Evolutionary conservation across 1,284 basidiomycete species (phyloP).

Genomic region (Tremellales sp.): DNA sequence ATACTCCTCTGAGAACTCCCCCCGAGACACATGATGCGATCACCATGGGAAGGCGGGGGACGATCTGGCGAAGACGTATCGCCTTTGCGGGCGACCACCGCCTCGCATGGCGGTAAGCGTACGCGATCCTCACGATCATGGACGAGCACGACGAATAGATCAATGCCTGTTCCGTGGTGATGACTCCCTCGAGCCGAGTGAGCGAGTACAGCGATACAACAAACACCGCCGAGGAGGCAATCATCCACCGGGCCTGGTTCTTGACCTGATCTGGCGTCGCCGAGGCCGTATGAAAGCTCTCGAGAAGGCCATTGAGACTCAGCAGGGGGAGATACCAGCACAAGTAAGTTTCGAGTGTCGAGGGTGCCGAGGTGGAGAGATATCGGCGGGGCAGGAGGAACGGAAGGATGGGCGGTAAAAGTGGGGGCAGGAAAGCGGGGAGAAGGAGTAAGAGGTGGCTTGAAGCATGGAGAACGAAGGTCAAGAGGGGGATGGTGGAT

Average conservation of each 20-base stretch:
- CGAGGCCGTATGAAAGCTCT: constrained; percentile 80
- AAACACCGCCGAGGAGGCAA: constrained; percentile 31
- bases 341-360: constrained; percentile 68
- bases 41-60: constrained; percentile 4
- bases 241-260: constrained; percentile 38
- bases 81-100: not conserved
- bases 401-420: constrained; percentile 64
- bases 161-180: constrained; percentile 52
- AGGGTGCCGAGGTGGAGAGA: constrained; percentile 62
- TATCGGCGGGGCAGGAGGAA: constrained; percentile 70
- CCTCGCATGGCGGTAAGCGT: constrained; percentile 29
- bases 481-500: constrained; percentile 36
- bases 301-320: constrained; percentile 80
- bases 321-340: constrained; percentile 80
- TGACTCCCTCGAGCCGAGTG: not conserved
- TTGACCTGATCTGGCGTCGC: constrained; percentile 50
- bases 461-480: constrained; percentile 65
- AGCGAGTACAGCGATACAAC: constrained; percentile 18
- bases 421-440: constrained; percentile 67
- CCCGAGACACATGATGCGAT: constrained; percentile 8
- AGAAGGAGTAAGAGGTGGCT: constrained; percentile 66
- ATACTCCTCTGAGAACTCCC: constrained; percentile 9
- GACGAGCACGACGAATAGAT: constrained; percentile 64
- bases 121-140: constrained; percentile 41
- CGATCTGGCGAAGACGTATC: not conserved